Evolutionary conservation across 495 filamentous ascomycete genomes (phyloP).

Genomic region (Aspergillus diversus): DNA sequence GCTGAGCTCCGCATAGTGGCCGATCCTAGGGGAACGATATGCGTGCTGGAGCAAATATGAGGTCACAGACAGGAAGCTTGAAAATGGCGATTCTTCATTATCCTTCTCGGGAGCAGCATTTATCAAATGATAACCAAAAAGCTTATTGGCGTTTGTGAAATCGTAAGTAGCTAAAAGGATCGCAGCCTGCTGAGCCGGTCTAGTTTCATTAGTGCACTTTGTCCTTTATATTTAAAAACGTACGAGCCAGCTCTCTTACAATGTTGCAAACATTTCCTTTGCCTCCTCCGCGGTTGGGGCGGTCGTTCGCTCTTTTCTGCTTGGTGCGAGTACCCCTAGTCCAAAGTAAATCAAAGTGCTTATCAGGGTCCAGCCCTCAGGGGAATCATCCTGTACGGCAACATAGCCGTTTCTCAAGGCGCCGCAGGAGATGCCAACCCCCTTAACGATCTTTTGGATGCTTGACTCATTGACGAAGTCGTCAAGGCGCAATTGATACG

Average conservation of each 20-base stretch:
- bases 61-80: conserved; percentile 81
- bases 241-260: conserved; percentile 52
- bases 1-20: conserved; percentile 80
- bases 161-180: conserved; percentile 87
- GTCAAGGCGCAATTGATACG: conserved; percentile 91
- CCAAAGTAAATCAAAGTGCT: conserved; percentile 85
- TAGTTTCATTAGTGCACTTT: conserved; percentile 37
- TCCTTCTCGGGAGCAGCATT: conserved; percentile 62
- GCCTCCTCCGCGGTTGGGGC: conserved; percentile 69
- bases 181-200: conserved; percentile 77
- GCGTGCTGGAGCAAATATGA: conserved; percentile 95
- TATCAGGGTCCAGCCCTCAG: conserved; percentile 85
- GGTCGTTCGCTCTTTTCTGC: conserved; percentile 56
- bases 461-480: conserved; percentile 94
- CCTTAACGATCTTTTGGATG: conserved; percentile 79
- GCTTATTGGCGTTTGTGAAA: conserved; percentile 91
- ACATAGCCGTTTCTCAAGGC: conserved; percentile 74
- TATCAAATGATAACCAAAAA: conserved; percentile 87
- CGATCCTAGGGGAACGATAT: conserved; percentile 75
- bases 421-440: conserved; percentile 71
- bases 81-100: conserved; percentile 74
- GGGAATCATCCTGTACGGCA: conserved; percentile 87
- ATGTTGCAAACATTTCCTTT: conserved; percentile 72
- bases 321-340: conserved; percentile 73
- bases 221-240: conserved; percentile 20